phyloP scores from a whole-genome alignment of 169 alveolate genomes.

The Cryptosporidium bovis region DNA sequence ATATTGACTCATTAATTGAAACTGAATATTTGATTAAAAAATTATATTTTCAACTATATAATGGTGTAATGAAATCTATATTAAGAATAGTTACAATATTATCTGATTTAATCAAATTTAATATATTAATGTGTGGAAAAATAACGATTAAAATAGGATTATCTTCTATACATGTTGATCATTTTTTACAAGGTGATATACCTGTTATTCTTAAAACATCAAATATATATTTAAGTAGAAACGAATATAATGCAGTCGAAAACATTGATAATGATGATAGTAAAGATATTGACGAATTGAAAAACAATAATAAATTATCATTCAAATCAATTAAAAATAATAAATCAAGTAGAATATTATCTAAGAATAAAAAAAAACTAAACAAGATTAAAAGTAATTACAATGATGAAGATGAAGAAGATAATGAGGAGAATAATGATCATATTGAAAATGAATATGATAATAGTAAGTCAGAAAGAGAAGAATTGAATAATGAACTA shows the following conservation, averaged over 20 bases:
- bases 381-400: not conserved
- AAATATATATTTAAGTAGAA: conserved; percentile 66
- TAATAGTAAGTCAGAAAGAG: no score
- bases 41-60: conserved; percentile 23
- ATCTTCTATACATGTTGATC: conserved; percentile 84
- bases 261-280: not conserved
- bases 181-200: conserved; percentile 88
- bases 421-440: not conserved
- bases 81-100: conserved; percentile 1
- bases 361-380: not conserved
- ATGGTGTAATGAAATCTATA: conserved; percentile 37
- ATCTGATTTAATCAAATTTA: conserved; percentile 21
- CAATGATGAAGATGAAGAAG: not conserved
- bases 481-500: no score
- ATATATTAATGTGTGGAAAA: conserved; percentile 41
- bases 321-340: not conserved
- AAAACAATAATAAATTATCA: not conserved
- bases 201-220: conserved; percentile 89
- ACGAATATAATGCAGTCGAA: conserved; percentile 65
- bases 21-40: not conserved
- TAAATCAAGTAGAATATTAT: not conserved
- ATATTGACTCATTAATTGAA: not conserved
- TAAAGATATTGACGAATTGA: not conserved
- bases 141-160: conserved; percentile 32
- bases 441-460: not conserved